Evolutionary conservation across 768 basidiomycete species (phyloP).

Genomic region (Goffeauzyma gilvescens): DNA sequence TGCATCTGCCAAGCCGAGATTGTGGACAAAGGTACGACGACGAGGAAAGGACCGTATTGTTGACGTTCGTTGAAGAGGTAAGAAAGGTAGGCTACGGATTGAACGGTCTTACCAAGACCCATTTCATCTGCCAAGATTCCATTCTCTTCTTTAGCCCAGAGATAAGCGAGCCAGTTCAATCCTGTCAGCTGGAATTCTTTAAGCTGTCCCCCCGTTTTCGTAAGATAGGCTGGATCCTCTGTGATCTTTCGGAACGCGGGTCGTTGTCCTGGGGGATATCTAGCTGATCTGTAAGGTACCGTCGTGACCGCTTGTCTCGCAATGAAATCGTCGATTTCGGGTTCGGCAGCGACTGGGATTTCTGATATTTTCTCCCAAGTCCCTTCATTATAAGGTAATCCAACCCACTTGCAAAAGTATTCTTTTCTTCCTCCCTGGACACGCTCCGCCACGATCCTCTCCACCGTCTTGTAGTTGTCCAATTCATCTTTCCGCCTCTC

Average conservation of each 20-base stretch:
- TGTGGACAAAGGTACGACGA: constrained; percentile 93
- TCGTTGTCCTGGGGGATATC: constrained; percentile 47
- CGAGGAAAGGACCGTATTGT: constrained; percentile 91
- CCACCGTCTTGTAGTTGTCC: constrained; percentile 76
- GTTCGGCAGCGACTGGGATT: constrained; percentile 55
- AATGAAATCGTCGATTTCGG: constrained; percentile 61
- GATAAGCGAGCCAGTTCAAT: constrained; percentile 93
- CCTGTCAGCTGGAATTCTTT: constrained; percentile 98
- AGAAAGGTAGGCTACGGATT: constrained; percentile 84
- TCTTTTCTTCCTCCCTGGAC: constrained; percentile 35
- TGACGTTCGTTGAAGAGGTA: constrained; percentile 80
- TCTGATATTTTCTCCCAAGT: constrained; percentile 84
- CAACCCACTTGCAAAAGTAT: constrained; percentile 90
- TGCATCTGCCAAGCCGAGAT: constrained; percentile 97
- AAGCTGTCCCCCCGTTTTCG: constrained; percentile 54
- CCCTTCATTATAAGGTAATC: constrained; percentile 74
- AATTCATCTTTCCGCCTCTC: constrained; percentile 80
- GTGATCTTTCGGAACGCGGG: constrained; percentile 65
- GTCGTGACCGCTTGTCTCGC: constrained; percentile 54
- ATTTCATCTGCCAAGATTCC: constrained; percentile 98
- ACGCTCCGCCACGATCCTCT: constrained; percentile 67
- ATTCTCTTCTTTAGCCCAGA: constrained; percentile 87
- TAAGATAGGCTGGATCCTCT: constrained; percentile 73
- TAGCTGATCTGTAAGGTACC: constrained; percentile 66
- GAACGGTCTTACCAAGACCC: constrained; percentile 96